Evolutionary conservation across 176 grass and related monocot species (phyloP).

Genomic region (Cenchrus americanus): DNA sequence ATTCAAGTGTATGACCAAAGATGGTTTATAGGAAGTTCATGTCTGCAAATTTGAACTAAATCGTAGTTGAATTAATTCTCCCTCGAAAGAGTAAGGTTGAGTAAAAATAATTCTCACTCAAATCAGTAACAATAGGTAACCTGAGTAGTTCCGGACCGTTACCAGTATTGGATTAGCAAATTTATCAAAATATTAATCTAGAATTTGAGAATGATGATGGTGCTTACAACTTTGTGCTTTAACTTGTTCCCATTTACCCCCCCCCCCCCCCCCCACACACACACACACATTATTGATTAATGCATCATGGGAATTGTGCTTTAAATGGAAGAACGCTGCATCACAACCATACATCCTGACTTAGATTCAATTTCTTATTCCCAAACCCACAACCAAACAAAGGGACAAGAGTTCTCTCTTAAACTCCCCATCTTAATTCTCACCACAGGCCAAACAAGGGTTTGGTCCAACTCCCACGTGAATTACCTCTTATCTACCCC

Average conservation of each 20-base stretch:
- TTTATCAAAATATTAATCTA: neutral
- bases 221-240: neutral
- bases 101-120: neutral
- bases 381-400: too few relatives aligned
- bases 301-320: too few relatives aligned
- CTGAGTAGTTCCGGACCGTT: neutral
- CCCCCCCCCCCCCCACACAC: too few relatives aligned
- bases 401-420: too few relatives aligned
- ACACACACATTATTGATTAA: neutral
- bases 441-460: too few relatives aligned
- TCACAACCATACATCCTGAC: too few relatives aligned
- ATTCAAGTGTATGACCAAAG: constrained; percentile 16
- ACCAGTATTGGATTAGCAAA: neutral
- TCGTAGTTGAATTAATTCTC: neutral
- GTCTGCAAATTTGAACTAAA: neutral
- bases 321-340: too few relatives aligned
- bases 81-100: neutral
- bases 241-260: neutral
- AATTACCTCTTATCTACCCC: too few relatives aligned
- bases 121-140: neutral
- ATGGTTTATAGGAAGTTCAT: neutral
- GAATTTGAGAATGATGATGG: neutral
- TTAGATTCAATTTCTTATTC: too few relatives aligned
- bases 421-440: too few relatives aligned
- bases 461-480: too few relatives aligned